phyloP scores from a whole-genome alignment of 768 basidiomycete species.

The Pholiota microspora region DNA sequence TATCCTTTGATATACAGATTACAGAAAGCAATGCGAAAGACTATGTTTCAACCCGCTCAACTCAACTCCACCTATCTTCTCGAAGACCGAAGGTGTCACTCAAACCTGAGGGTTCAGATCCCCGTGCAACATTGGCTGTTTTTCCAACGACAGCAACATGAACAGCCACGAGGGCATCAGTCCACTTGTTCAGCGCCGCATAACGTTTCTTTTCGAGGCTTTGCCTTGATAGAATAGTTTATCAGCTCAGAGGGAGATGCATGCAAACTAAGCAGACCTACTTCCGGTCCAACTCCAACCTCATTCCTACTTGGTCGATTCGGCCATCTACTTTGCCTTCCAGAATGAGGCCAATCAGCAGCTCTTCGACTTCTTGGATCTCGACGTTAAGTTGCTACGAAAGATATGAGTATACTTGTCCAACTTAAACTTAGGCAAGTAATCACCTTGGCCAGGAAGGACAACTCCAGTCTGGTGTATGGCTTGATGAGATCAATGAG shows the following conservation, averaged over 20 bases:
- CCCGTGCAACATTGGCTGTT: conserved; percentile 46
- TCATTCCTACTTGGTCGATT: conserved; percentile 95
- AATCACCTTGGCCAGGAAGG: conserved; percentile 86
- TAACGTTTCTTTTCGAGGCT: conserved; percentile 87
- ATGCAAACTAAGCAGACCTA: conserved; percentile 38
- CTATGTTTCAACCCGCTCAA: conserved; percentile 5
- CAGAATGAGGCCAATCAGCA: conserved; percentile 89
- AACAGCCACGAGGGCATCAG: conserved; percentile 73
- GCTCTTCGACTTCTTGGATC: conserved; percentile 87
- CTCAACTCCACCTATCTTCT: conserved; percentile 37
- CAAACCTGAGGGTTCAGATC: conserved; percentile 33
- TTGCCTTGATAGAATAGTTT: conserved; percentile 49
- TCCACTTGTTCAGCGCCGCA: conserved; percentile 78
- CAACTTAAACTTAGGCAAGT: not conserved
- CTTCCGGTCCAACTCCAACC: conserved; percentile 89
- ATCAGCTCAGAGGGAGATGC: conserved; percentile 11
- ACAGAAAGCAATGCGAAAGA: conserved; percentile 22
- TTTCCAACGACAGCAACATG: conserved; percentile 78
- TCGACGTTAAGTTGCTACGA: conserved; percentile 93
- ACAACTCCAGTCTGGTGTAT: conserved; percentile 90
- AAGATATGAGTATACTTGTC: not conserved
- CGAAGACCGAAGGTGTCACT: conserved; percentile 31
- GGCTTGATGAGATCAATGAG: conserved; percentile 98
- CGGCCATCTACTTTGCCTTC: conserved; percentile 97
- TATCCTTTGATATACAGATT: conserved; percentile 18